Percentiles rank a stretch among this genome's conserved stretches.
These are phyloP conservation scores for Clarireedia paspali DNA, from an alignment of 2,329 filamentous ascomycete species.

Conservation along the genomic window DNA sequence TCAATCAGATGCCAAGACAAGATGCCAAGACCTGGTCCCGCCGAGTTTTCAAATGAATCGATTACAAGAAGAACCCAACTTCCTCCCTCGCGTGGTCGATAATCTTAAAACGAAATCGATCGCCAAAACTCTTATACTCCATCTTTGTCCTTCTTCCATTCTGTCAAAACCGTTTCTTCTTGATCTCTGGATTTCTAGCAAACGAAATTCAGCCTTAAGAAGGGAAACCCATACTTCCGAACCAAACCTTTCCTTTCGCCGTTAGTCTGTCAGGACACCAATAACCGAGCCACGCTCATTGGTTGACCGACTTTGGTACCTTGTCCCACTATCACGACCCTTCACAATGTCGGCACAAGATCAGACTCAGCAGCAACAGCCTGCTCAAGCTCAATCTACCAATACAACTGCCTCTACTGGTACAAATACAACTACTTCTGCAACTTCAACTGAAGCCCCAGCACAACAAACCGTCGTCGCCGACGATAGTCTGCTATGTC, in stretches of 20 bases:
- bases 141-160: background rate
- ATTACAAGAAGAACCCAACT: conserved; percentile 7
- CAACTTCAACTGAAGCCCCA: conserved; percentile 9
- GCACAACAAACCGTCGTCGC: conserved; percentile 16
- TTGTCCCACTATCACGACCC: background rate
- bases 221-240: background rate
- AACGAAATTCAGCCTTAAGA: background rate
- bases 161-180: background rate
- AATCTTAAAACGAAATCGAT: background rate
- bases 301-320: background rate
- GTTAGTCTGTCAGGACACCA: background rate
- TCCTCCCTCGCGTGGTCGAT: background rate
- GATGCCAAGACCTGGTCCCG: background rate
- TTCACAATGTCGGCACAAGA: conserved; percentile 6
- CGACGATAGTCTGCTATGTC: conserved; percentile 32
- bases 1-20: background rate
- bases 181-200: too few relatives aligned
- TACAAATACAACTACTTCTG: conserved; percentile 14
- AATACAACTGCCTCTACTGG: background rate
- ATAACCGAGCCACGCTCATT: conserved; percentile 6
- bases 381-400: background rate
- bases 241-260: background rate
- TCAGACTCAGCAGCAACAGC: conserved; percentile 9
- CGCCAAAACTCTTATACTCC: background rate
- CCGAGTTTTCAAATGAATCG: background rate